A percentile compares a stretch with the other conserved stretches of the same genome.
Evolutionary conservation across 495 filamentous ascomycete genomes (phyloP).

Genomic region (Neurospora tetraspora): DNA sequence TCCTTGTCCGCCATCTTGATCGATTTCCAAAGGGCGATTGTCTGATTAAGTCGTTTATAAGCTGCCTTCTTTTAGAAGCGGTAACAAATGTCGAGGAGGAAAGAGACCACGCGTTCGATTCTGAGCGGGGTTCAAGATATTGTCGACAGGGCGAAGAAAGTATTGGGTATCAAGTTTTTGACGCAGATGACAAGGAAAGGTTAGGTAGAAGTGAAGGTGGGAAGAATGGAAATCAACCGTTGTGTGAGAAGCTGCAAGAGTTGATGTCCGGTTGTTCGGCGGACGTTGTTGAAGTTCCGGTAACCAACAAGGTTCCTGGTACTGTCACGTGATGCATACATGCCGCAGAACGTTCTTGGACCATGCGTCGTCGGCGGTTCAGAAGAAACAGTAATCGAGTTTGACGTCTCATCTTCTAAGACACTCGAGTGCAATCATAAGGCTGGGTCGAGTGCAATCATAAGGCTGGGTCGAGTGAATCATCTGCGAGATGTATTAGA

Average conservation of each 20-base stretch:
- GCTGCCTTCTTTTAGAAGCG: not conserved
- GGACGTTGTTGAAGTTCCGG: not conserved
- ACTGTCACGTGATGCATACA: not conserved
- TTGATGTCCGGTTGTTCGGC: not conserved
- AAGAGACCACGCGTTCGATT: not conserved
- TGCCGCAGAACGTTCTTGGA: not conserved
- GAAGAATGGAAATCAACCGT: not conserved
- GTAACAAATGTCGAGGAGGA: not conserved
- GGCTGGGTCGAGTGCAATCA: not conserved
- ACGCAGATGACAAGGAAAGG: not conserved
- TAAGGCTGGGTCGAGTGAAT: not conserved
- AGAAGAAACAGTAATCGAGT: not conserved
- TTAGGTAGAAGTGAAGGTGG: no score
- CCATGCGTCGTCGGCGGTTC: not conserved
- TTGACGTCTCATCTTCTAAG: not conserved
- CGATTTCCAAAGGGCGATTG: not conserved
- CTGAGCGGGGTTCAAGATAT: not conserved
- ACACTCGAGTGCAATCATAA: not conserved
- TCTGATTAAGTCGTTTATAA: not conserved
- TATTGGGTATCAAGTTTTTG: not conserved
- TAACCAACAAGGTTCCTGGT: not conserved
- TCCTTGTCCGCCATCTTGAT: constrained; percentile 51
- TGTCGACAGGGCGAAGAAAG: not conserved
- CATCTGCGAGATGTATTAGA: not conserved
- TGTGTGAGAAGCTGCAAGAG: not conserved